Percentiles rank a stretch among this genome's conserved stretches.
These are phyloP conservation scores for Andrographis paniculata DNA, from an alignment of 305 asterid genomes.

Conservation along the genomic window DNA sequence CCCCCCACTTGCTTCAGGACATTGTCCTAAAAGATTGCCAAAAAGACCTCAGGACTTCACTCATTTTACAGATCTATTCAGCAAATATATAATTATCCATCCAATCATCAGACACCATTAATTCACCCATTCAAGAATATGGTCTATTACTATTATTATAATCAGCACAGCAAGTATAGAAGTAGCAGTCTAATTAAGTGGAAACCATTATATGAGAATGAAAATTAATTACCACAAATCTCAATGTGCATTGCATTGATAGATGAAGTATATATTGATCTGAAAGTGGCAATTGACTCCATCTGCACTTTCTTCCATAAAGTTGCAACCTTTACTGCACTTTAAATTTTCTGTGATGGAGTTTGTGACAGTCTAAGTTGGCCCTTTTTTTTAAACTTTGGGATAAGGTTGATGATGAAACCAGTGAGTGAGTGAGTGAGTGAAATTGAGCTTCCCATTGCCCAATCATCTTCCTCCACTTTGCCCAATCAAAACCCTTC, in stretches of 20 bases:
- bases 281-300: constrained; percentile 26
- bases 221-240: constrained; percentile 23
- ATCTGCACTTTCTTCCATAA: constrained; percentile 23
- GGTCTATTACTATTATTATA: no score
- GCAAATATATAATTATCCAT: no score
- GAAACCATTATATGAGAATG: constrained; percentile 1
- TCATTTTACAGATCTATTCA: no score
- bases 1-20: no score
- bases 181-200: constrained; percentile 14
- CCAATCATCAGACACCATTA: no score
- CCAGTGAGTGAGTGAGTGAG: constrained; percentile 20
- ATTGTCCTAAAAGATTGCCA: no score
- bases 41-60: no score
- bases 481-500: constrained; percentile 33
- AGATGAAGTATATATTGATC: no score
- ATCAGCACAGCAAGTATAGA: no score
- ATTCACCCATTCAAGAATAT: no score
- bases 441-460: no score
- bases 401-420: constrained; percentile 25
- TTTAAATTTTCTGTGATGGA: neutral
- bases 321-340: neutral
- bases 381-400: constrained; percentile 15
- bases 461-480: constrained; percentile 32
- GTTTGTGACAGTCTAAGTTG: constrained; percentile 17
- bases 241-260: constrained; percentile 29